A percentile compares a stretch with the other conserved stretches of the same genome.
Conservation (phyloP, 202 grass and related monocot species). For the Eragrostis tef region DNA sequence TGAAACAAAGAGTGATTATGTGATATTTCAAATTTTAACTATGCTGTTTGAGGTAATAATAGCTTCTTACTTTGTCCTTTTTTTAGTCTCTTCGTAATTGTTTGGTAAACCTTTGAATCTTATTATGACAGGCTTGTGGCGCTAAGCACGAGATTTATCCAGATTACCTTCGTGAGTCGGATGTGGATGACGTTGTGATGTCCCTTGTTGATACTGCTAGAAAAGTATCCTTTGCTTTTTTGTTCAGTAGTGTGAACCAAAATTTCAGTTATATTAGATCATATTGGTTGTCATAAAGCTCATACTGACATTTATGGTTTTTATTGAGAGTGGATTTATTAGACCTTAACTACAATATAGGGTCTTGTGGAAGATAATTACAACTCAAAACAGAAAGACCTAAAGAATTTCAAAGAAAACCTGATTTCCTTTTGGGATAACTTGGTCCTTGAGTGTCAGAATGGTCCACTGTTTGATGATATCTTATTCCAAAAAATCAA, state of each 20-base stretch:
- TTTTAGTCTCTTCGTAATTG: neutral
- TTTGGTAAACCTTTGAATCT: slow-evolving; percentile 39
- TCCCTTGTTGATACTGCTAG: slow-evolving; percentile 71
- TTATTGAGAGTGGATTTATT: slow-evolving; percentile 21
- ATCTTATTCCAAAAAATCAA: slow-evolving; percentile 77
- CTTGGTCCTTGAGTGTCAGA: slow-evolving; percentile 89
- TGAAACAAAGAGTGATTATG: slow-evolving; percentile 66
- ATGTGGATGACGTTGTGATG: slow-evolving; percentile 80
- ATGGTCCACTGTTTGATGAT: slow-evolving; percentile 87
- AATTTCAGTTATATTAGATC: slow-evolving; percentile 16
- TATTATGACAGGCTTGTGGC: slow-evolving; percentile 78
- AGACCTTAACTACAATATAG: slow-evolving; percentile 65
- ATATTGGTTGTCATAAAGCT: slow-evolving; percentile 10
- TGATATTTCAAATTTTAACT: slow-evolving; percentile 77
- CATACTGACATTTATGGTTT: slow-evolving; percentile 10
- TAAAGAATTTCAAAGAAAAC: slow-evolving; percentile 93
- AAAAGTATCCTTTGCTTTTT: slow-evolving; percentile 67
- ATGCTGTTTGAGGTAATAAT: slow-evolving; percentile 86
- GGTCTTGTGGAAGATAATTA: slow-evolving; percentile 90
- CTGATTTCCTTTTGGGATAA: slow-evolving; percentile 84
- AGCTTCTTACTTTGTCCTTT: slow-evolving; percentile 20
- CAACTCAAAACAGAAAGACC: slow-evolving; percentile 77
- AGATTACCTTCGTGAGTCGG: slow-evolving; percentile 66
- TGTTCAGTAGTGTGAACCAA: slow-evolving; percentile 13
- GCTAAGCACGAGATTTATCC: slow-evolving; percentile 75